phyloP scores from a whole-genome alignment of 192 early-diverging fungal genomes.

The Paraglomus occultum region DNA sequence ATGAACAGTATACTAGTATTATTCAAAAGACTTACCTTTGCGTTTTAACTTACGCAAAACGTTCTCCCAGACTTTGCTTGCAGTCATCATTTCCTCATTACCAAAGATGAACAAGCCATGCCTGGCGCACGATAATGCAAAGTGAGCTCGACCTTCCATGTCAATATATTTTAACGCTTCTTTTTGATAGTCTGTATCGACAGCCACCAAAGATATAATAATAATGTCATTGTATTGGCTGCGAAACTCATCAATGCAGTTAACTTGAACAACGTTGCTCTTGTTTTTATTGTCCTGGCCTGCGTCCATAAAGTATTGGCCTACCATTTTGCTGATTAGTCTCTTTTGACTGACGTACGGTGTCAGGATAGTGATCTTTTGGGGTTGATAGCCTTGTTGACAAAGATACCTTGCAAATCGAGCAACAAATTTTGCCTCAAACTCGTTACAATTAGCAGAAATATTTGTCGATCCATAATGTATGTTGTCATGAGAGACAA shows the following conservation, averaged over 20 bases:
- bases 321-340: slow-evolving; percentile 35
- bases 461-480: not conserved
- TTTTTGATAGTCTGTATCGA: slow-evolving; percentile 74
- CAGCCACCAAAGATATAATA: slow-evolving; percentile 74
- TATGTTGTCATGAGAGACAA: not conserved
- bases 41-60: not conserved
- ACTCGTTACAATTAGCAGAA: slow-evolving; percentile 27
- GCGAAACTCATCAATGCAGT: slow-evolving; percentile 92
- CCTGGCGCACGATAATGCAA: slow-evolving; percentile 49
- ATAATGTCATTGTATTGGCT: slow-evolving; percentile 98
- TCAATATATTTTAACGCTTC: slow-evolving; percentile 78
- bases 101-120: slow-evolving; percentile 56
- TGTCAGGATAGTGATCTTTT: slow-evolving; percentile 45
- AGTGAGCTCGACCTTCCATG: slow-evolving; percentile 51
- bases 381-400: slow-evolving; percentile 36
- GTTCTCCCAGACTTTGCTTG: slow-evolving; percentile 44
- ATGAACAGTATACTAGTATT: no score
- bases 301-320: slow-evolving; percentile 12
- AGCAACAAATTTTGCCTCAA: slow-evolving; percentile 31
- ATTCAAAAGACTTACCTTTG: not conserved
- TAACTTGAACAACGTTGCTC: slow-evolving; percentile 70
- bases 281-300: not conserved
- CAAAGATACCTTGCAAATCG: slow-evolving; percentile 34
- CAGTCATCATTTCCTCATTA: slow-evolving; percentile 42
- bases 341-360: slow-evolving; percentile 50